Base-by-base conservation (phyloP, 1,284 basidiomycete species). In the Trametes hirsuta region DNA sequence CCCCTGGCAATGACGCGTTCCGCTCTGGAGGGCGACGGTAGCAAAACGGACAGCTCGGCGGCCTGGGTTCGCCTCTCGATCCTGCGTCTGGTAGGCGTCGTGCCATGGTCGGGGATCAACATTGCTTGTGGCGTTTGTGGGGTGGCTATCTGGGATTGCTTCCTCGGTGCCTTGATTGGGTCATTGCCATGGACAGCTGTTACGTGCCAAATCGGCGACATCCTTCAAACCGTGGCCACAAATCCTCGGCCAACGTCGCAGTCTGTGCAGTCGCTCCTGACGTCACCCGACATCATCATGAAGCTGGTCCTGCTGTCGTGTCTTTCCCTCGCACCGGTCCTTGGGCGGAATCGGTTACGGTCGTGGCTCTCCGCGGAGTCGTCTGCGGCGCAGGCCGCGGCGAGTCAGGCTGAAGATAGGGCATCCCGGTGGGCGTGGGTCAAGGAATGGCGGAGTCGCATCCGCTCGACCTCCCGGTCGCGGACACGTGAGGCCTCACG, bases 71-170 rank as follows among this genome's bases (percentile, higher is more conserved):
- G 93, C 36, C 78, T 96, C 49, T 88, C 92, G 5, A 83, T 95
- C 61, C 84, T 97, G 67, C 86, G 94, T 46, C 86, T 95, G 53
- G 85, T 95, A 71, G 94, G 94, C 25, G 86, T 97, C 54, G 93
- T 97, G 9, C 94, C 94, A 4, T 97, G 94, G 94, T 93, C 91
- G 54, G 94, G 93, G 55, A 94, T 97, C 79, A 97, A 97, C 72
- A 91, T 97, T 59, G 94, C 94, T 35, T 95, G 91, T 73, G 94
- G 94, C 48, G 92, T 95, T 15, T 93, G 92, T 67, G 89, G 91
- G 36, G 93, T 97, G 24, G 78, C 85, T 6, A 70, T 91, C 49
- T 71, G 77, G 56, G 89, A 94, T 70, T 95, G 93, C 74, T 81
- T 88, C 68, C 78, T 93, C 25, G 91, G 91, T 42, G 81, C 87